Conservation (phyloP, 2,329 filamentous ascomycete genomes). For the Aspergillus viridinutans region DNA sequence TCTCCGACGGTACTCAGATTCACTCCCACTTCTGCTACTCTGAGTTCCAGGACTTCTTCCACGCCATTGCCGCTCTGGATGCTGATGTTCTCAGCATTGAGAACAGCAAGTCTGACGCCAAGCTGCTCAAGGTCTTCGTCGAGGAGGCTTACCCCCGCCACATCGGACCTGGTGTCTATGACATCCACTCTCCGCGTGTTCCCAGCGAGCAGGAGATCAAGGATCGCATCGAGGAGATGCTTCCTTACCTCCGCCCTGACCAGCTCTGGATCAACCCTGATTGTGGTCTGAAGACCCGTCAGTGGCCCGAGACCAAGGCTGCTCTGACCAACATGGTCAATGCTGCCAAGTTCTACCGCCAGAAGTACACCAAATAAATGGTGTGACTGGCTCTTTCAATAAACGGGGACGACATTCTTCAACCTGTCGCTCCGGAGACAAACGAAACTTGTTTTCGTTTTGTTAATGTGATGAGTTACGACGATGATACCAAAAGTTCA, state of each 20-base stretch:
- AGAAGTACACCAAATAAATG: slow-evolving; percentile 60
- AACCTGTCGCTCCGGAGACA: slow-evolving; percentile 34
- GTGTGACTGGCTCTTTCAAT: slow-evolving; percentile 10
- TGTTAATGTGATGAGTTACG: slow-evolving; percentile 35
- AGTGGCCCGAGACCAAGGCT: slow-evolving; percentile 98
- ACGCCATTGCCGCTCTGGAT: slow-evolving; percentile 96
- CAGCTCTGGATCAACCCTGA: slow-evolving; percentile 99
- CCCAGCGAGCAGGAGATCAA: slow-evolving; percentile 97
- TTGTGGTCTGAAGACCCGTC: slow-evolving; percentile 97
- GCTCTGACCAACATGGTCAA: slow-evolving; percentile 95
- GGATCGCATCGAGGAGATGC: slow-evolving; percentile 96
- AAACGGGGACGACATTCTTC: slow-evolving; percentile 32
- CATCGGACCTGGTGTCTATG: slow-evolving; percentile 98
- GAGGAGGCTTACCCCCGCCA: slow-evolving; percentile 96
- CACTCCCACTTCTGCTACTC: slow-evolving; percentile 99
- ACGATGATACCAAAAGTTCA: slow-evolving; percentile 43
- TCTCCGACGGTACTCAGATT: slow-evolving; percentile 95
- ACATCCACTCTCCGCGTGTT: slow-evolving; percentile 98
- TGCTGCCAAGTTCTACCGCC: slow-evolving; percentile 93
- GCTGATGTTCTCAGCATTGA: slow-evolving; percentile 98
- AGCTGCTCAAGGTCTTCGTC: slow-evolving; percentile 97
- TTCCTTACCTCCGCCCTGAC: slow-evolving; percentile 92
- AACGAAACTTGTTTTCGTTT: slow-evolving; percentile 20
- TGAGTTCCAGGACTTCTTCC: slow-evolving; percentile 99
- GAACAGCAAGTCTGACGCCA: slow-evolving; percentile 99